phyloP scores from a whole-genome alignment of 345 rosid species.

The Camelina neglecta region DNA sequence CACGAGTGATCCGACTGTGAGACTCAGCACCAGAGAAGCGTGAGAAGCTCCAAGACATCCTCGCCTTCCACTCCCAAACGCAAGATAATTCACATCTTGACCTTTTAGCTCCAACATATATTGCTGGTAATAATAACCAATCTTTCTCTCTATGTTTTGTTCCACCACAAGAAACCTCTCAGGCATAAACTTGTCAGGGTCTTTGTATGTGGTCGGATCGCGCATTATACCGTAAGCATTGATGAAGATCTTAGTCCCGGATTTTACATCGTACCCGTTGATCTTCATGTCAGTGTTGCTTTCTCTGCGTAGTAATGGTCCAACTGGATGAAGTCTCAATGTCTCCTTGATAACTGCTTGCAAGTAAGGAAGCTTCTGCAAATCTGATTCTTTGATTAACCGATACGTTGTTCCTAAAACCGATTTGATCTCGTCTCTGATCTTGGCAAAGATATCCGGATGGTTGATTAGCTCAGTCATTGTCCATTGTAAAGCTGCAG shows the following conservation, averaged over 20 bases:
- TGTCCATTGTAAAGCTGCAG: slow-evolving; percentile 62
- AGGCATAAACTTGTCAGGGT: slow-evolving; percentile 44
- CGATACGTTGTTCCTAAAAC: slow-evolving; percentile 46
- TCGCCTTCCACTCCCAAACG: slow-evolving; percentile 66
- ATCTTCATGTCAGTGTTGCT: slow-evolving; percentile 45
- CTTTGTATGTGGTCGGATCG: slow-evolving; percentile 36
- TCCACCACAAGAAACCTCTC: slow-evolving; percentile 46
- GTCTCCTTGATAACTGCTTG: slow-evolving; percentile 73
- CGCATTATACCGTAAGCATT: slow-evolving; percentile 48
- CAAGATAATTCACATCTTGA: slow-evolving; percentile 61
- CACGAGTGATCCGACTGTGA: slow-evolving; percentile 38
- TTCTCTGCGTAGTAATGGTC: slow-evolving; percentile 65
- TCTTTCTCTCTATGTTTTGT: slow-evolving; percentile 25
- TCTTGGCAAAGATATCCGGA: slow-evolving; percentile 52
- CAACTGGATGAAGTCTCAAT: slow-evolving; percentile 74
- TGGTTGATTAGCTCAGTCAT: slow-evolving; percentile 71
- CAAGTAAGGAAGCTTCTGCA: slow-evolving; percentile 63
- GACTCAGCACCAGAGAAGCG: slow-evolving; percentile 57
- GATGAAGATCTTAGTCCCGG: slow-evolving; percentile 42
- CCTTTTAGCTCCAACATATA: slow-evolving; percentile 64
- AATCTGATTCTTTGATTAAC: slow-evolving; percentile 66
- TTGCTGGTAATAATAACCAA: slow-evolving; percentile 35
- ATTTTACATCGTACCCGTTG: slow-evolving; percentile 36
- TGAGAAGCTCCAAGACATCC: slow-evolving; percentile 64
- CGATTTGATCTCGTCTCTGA: slow-evolving; percentile 58